Base-by-base conservation (phyloP, 2,329 filamentous ascomycete species). In the Talaromyces funiculosus region DNA sequence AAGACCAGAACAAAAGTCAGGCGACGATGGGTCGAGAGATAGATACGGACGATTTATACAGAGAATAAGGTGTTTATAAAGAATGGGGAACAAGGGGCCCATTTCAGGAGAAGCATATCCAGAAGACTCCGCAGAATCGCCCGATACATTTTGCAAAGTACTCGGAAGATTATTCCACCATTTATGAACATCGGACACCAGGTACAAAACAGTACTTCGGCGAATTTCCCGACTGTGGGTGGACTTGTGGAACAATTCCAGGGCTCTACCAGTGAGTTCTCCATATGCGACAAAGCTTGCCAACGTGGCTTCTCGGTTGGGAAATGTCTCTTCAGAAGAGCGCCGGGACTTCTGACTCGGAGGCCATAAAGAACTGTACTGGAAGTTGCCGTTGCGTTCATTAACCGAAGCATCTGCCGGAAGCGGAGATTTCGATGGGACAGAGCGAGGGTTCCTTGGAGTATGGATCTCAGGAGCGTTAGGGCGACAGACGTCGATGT, bases 401-500 rank as follows among this genome's bases (percentile, higher is more conserved):
- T 14, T 40, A 45, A 6, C 47, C 10, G 43, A 53, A 29, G 24
- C n/a, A 37, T 35, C 45, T 16, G 29, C 26, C 12, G 24, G 26
- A 18, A 18, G 20, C 9, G 60, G 20, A n/a, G 38, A 59, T 10
- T 22, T 35, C 26, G 62, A 63, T 33, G 51, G 26, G 16, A 57
- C 40, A 12, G 31, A 35, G 26, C 38, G 53, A 33, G 59, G 58
- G 8, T 45, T 47, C 3, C 64, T 63, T 12, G 68, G 65, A 66
- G 74, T 67, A 71, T 74, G 67, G 61, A 77, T n/a, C 64, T 78
- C 62, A 73, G 80, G 65, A 65, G 64, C 64, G 71, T 65, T 73
- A 70, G 70, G 82, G 76, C 75, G 78, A 77, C 69, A 83, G 10
- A 77, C 75, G 53, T 77, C 74, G 40, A 76, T 72, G 63, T 77